Evolutionary conservation across 257 asterid species (phyloP).

Genomic region (Solanum pimpinellifolium): DNA sequence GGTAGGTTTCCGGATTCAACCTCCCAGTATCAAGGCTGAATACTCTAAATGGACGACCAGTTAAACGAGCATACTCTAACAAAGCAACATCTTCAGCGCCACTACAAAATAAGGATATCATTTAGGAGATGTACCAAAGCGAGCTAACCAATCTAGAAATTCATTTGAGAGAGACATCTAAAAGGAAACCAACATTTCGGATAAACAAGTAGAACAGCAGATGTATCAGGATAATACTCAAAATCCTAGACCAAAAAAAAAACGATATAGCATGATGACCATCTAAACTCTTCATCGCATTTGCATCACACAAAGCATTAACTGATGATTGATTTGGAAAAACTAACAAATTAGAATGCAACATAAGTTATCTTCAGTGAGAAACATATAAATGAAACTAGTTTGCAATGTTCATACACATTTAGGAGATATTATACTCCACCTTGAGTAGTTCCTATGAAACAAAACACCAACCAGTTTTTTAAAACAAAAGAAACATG

Average conservation of each 20-base stretch:
- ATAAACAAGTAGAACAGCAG: background rate
- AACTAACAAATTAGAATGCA: background rate
- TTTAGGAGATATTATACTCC: background rate
- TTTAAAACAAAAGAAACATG: no score
- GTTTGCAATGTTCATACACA: background rate
- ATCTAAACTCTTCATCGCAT: background rate
- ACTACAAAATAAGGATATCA: constrained; percentile 23
- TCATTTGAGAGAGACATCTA: background rate
- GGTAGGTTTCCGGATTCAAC: constrained; percentile 67
- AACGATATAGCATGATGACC: background rate
- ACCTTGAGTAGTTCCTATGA: background rate
- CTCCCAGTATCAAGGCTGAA: constrained; percentile 86
- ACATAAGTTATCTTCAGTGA: background rate
- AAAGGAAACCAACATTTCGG: background rate
- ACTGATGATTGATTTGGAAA: background rate
- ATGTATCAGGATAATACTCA: background rate
- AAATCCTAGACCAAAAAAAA: background rate
- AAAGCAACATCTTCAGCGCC: constrained; percentile 86
- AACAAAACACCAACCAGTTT: background rate
- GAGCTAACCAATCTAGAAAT: background rate
- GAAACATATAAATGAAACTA: background rate
- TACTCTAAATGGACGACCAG: constrained; percentile 70
- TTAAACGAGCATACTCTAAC: constrained; percentile 63
- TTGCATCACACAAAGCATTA: background rate
- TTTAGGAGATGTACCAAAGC: background rate